Evolutionary conservation across 305 asterid species (phyloP), one percentile per base, ranked within the genome.

Genomic region (Fraxinus velutina): DNA sequence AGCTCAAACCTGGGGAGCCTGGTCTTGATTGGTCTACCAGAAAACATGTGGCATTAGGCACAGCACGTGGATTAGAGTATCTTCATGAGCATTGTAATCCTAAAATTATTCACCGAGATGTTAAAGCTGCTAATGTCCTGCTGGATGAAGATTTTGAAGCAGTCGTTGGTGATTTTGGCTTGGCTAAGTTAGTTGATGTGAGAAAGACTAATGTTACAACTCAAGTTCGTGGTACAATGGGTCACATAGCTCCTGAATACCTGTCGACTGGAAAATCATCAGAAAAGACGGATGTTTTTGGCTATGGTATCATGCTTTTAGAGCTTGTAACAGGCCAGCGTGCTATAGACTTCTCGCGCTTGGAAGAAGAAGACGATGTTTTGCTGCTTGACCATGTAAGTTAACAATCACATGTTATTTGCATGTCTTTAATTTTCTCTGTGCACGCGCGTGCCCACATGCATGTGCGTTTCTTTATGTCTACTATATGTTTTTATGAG

Each of bases 331-430:
- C 98, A 4, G 97, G 98, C 21, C 97, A 94, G 85, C 91, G 98
- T 34, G 98, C 98, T 17, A 93, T 94, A 79, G 98, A 94, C 84
- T 94, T 94, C 86, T 92, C 98, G 0, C 97, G 97, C 72, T 88
- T 94, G 82, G 98, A 94, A 86, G 98, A 93, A 71, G 98, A 94
- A 89, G 98, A 94, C n/a, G 97, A 94, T 70, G 98, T 94, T 79
- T 86, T 93, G 84, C 86, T 94, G 81, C 97, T 93, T 77, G 98
- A 94, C 84, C 97, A 92, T 52, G 98, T 93, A 89, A 91, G 97
- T 73, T 29, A 24, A 36, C 34, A 39, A 29, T 39, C 15, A 37
- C 15, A 36, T 78, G 37, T 9, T 22, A 52, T 44, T 73, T 39
- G 30, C 33, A n/a, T 10, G 19, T 72, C 17, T 29, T 44, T 24